Evolutionary conservation across 1,284 basidiomycete species (phyloP), one percentile per base, ranked within the genome.

Genomic region (Termitomyces sp.): DNA sequence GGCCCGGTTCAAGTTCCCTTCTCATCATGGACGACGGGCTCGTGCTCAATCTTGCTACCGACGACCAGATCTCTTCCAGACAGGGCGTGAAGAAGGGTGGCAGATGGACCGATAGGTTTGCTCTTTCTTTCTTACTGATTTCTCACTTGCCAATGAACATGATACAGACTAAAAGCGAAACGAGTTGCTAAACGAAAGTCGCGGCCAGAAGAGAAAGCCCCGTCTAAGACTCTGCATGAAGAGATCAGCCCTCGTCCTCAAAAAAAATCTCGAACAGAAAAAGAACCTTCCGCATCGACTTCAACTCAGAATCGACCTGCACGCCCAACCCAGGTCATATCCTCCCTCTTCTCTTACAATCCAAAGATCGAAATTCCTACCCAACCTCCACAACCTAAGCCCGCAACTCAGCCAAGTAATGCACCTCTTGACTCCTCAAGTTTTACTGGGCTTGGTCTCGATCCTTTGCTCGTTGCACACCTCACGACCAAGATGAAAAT

Each of bases 261-360:
- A 10, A 86, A 87, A 64, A 75, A 78, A 54, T 67, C 73, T 19
- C 76, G 83, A 13, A 74, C 71, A 52, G 75, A 76, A 49, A 73
- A 71, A 49, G 75, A 76, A 50, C 24, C 58, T 3, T 50, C 60
- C 18, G 31, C 55, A 52, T 44, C 61, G 49, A 58, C 24, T 30
- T 34, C 54, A 43, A 53, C 56, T 28, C 62, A 53, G 52, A 42
- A 59, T 41, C 31, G 58, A 53, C 61, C 59, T 56, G 63, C 56
- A 62, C 71, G 71, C 41, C 72, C 75, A 5, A 75, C 79, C 4
- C 91, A 94, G 64, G 76, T 94, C 56, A 92, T 97, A 60, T 97
- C 94, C 0, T 95, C 93, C 3, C 78, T 97, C 3, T 97, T 97
- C 74, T 85, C 91, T 0, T 90, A 82, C 55, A 91, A 90, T 62